These are phyloP conservation scores for Penicillium fimorum DNA, from an alignment of 495 filamentous ascomycete species.

Conservation along the genomic window DNA sequence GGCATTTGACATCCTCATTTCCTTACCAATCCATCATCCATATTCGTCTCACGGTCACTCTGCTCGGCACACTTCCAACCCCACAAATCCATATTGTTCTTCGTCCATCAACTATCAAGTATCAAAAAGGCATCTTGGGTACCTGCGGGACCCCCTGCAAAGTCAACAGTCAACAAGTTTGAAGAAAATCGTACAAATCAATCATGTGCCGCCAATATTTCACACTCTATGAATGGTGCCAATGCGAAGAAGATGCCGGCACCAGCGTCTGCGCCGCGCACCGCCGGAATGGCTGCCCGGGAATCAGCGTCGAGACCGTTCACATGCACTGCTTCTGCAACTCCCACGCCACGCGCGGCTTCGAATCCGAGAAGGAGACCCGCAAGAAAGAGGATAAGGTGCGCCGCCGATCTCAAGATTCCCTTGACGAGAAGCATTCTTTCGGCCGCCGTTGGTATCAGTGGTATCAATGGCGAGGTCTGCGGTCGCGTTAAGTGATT, in stretches of 20 bases:
- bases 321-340: constrained; percentile 50
- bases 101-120: background rate
- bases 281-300: constrained; percentile 34
- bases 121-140: background rate
- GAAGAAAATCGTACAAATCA: background rate
- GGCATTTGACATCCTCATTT: constrained; percentile 3
- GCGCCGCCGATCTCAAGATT: constrained; percentile 25
- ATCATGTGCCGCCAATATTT: constrained; percentile 46
- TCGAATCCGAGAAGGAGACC: constrained; percentile 37
- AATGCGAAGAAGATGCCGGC: constrained; percentile 44
- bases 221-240: constrained; percentile 47
- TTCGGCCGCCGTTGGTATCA: constrained; percentile 30
- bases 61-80: background rate
- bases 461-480: constrained; percentile 35
- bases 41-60: background rate
- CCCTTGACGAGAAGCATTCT: constrained; percentile 33
- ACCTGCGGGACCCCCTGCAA: background rate
- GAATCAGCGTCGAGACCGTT: constrained; percentile 39
- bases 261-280: constrained; percentile 31
- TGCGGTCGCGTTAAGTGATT: constrained; percentile 26
- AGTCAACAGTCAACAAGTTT: background rate
- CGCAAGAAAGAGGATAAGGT: constrained; percentile 29
- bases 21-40: background rate
- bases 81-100: background rate
- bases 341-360: constrained; percentile 39